phyloP scores from a whole-genome alignment of 2,329 filamentous ascomycete species.

The Cordyceps sp. region DNA sequence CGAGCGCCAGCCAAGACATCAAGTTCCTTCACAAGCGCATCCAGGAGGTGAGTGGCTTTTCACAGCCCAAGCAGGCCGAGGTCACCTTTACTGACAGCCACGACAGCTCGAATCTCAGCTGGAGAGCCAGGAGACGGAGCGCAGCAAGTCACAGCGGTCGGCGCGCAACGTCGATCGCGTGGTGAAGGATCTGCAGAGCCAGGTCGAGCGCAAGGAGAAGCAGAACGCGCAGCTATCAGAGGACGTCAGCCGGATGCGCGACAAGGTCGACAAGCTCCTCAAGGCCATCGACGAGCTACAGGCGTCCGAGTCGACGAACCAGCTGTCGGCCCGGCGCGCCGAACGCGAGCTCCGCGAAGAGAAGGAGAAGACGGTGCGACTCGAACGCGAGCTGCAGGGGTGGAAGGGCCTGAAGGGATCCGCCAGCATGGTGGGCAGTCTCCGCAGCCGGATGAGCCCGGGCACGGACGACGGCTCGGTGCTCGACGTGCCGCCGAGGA shows the following conservation, averaged over 20 bases:
- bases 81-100: constrained; percentile 14
- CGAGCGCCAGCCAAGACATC: constrained; percentile 84
- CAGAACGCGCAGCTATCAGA: constrained; percentile 65
- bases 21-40: constrained; percentile 88
- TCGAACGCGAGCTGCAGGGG: constrained; percentile 80
- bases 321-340: constrained; percentile 67
- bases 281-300: constrained; percentile 89
- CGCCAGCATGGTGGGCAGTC: constrained; percentile 28
- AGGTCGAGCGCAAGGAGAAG: constrained; percentile 89
- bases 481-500: constrained; percentile 44
- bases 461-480: constrained; percentile 21
- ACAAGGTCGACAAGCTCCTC: constrained; percentile 81
- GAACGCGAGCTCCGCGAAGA: constrained; percentile 86
- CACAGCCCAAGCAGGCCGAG: too few relatives aligned
- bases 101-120: constrained; percentile 70
- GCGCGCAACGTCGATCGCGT: constrained; percentile 86
- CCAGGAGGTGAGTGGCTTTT: constrained; percentile 89
- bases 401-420: constrained; percentile 56
- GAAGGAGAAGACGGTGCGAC: constrained; percentile 57
- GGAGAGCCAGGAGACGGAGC: constrained; percentile 65
- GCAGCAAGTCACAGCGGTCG: constrained; percentile 67
- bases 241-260: constrained; percentile 69
- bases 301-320: constrained; percentile 63
- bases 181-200: constrained; percentile 81
- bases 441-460: constrained; percentile 19